Percentiles rank a stretch among this genome's conserved stretches.
Conservation (phyloP, 306 rosid species). For the Vachellia collinsii region DNA sequence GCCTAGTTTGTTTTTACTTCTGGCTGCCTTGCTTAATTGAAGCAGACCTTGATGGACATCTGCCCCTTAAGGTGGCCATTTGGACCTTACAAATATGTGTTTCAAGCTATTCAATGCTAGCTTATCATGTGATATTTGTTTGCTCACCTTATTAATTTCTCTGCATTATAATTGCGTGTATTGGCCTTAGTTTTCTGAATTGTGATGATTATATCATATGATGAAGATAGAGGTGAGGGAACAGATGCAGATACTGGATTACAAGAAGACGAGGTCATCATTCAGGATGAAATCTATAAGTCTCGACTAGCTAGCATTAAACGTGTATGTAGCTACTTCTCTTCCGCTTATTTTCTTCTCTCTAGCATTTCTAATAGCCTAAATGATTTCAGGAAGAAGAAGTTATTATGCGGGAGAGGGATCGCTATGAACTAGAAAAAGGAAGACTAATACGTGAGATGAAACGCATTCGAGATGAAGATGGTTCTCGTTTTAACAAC, state of each 20-base stretch:
- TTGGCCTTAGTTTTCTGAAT: constrained; percentile 27
- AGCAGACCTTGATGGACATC: constrained; percentile 7
- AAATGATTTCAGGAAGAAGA: constrained; percentile 81
- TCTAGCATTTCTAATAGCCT: constrained; percentile 32
- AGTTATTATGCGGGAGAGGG: constrained; percentile 82
- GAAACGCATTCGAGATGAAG: constrained; percentile 99
- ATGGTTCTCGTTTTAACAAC: constrained; percentile 98
- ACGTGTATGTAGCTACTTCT: constrained; percentile 61
- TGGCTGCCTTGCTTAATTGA: constrained; percentile 18
- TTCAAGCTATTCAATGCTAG: constrained; percentile 18
- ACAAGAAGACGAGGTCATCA: constrained; percentile 73
- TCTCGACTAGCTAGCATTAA: constrained; percentile 92
- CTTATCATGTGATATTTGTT: constrained; percentile 19
- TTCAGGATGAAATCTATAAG: constrained; percentile 92
- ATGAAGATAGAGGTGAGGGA: constrained; percentile 78
- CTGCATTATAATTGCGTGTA: neutral
- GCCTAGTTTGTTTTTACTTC: constrained; percentile 4
- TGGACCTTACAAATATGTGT: constrained; percentile 30
- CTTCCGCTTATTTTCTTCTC: constrained; percentile 25
- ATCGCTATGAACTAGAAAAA: constrained; percentile 90
- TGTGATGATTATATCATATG: constrained; percentile 18
- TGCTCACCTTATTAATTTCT: constrained; percentile 23
- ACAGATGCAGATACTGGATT: constrained; percentile 71
- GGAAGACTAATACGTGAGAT: constrained; percentile 97
- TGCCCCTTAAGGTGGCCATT: constrained; percentile 20